phyloP scores from a whole-genome alignment of 306 rosid species.

The Quercus suber region DNA sequence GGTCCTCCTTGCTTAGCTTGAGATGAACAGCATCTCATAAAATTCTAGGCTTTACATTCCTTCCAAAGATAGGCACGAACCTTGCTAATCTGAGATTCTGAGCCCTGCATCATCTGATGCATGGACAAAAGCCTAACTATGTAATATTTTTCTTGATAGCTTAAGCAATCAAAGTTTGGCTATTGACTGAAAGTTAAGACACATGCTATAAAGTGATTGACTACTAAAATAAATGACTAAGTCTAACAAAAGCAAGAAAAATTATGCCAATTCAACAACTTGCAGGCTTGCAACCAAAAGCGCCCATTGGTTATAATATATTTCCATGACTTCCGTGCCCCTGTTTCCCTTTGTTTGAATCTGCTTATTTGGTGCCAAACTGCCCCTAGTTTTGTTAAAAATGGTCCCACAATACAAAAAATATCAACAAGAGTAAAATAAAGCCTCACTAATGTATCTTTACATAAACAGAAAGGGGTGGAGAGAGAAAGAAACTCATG shows the following conservation, averaged over 20 bases:
- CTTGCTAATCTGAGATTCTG: too few species aligned
- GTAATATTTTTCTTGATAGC: background rate
- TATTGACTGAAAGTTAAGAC: background rate
- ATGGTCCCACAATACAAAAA: background rate
- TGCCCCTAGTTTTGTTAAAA: constrained; percentile 53
- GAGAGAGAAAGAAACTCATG: background rate
- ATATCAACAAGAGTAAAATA: background rate
- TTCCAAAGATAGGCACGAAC: too few species aligned
- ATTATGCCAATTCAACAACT: background rate
- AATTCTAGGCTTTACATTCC: too few species aligned
- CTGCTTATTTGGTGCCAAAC: constrained; percentile 1
- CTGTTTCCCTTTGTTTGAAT: constrained; percentile 2
- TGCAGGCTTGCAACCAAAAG: constrained; percentile 22
- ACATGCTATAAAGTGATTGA: background rate
- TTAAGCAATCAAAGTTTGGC: background rate
- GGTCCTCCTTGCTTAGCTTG: too few species aligned
- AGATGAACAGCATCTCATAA: too few species aligned
- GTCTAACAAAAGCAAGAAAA: background rate
- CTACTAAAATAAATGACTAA: background rate
- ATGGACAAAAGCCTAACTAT: background rate
- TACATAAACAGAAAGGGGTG: background rate
- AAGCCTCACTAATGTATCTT: constrained; percentile 1
- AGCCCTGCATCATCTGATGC: too few species aligned
- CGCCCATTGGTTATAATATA: constrained; percentile 30
- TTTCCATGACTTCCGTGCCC: background rate